Conservation (phyloP, 2,329 filamentous ascomycete species). For the Colletotrichum chrysophilum region DNA sequence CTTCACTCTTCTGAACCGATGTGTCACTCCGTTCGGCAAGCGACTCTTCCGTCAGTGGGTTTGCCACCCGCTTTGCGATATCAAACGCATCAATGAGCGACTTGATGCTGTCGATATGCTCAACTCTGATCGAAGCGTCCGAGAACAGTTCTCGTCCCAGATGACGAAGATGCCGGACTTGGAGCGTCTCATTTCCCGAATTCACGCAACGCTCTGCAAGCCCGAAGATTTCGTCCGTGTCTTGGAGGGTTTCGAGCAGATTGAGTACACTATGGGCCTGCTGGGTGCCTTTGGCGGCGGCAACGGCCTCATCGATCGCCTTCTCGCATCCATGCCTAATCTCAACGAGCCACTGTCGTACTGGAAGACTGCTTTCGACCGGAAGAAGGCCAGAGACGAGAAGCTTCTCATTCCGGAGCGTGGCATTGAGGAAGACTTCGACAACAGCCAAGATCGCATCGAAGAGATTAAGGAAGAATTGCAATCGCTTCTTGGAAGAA, state of each 20-base stretch:
- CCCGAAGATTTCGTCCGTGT: conserved; percentile 93
- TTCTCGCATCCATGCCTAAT: conserved; percentile 86
- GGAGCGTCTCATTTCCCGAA: conserved; percentile 89
- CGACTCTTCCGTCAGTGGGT: conserved; percentile 96
- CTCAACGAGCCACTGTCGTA: conserved; percentile 75
- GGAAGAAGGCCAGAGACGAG: conserved; percentile 76
- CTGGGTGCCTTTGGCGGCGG: conserved; percentile 76
- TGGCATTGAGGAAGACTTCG: conserved; percentile 92
- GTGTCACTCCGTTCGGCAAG: conserved; percentile 96
- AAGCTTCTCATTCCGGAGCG: conserved; percentile 84
- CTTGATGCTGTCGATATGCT: conserved; percentile 93
- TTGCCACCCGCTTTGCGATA: conserved; percentile 90
- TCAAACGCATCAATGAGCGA: conserved; percentile 87
- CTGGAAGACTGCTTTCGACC: conserved; percentile 94
- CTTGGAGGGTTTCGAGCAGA: conserved; percentile 95
- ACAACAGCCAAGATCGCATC: conserved; percentile 79
- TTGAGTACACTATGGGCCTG: conserved; percentile 89
- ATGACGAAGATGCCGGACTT: conserved; percentile 92
- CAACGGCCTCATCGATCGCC: conserved; percentile 81
- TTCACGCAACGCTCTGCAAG: conserved; percentile 90
- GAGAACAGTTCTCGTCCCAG: conserved; percentile 87
- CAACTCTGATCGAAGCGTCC: conserved; percentile 80
- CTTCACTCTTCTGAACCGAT: conserved; percentile 89
- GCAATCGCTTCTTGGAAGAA: conserved; percentile 71
- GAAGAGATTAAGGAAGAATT: conserved; percentile 77